These are phyloP conservation scores for Juncus effusus DNA, from an alignment of 176 grass and related monocot genomes.

Conservation along the genomic window DNA sequence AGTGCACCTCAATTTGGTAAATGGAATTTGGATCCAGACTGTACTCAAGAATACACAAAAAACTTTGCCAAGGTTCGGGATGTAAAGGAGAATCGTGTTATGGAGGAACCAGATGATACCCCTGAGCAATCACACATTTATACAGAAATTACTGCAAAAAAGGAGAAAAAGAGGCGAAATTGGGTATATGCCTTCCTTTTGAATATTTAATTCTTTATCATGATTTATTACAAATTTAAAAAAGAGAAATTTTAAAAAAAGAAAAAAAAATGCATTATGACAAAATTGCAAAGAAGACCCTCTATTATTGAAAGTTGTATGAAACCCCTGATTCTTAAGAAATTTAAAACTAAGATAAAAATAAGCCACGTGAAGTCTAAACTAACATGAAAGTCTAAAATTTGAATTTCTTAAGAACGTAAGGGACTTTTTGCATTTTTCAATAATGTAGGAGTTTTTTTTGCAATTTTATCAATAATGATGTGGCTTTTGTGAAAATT, in stretches of 20 bases:
- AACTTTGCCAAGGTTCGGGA: conserved; percentile 1
- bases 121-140: background rate
- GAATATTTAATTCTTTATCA: no score
- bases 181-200: background rate
- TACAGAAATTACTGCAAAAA: background rate
- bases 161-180: background rate
- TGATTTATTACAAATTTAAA: background rate
- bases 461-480: no score
- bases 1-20: conserved; percentile 2
- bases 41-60: conserved; percentile 11
- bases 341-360: background rate
- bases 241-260: background rate
- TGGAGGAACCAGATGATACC: background rate
- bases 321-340: background rate
- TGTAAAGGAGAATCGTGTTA: background rate
- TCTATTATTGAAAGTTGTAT: no score
- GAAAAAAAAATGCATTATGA: no score
- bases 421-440: no score
- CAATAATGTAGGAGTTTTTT: no score
- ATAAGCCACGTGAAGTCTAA: no score
- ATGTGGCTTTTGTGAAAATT: no score
- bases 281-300: no score
- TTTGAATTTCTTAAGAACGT: no score
- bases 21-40: conserved; percentile 16
- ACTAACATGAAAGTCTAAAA: no score